Base-by-base conservation (phyloP, 2,329 filamentous ascomycete genomes). In the Penicillium paneum region DNA sequence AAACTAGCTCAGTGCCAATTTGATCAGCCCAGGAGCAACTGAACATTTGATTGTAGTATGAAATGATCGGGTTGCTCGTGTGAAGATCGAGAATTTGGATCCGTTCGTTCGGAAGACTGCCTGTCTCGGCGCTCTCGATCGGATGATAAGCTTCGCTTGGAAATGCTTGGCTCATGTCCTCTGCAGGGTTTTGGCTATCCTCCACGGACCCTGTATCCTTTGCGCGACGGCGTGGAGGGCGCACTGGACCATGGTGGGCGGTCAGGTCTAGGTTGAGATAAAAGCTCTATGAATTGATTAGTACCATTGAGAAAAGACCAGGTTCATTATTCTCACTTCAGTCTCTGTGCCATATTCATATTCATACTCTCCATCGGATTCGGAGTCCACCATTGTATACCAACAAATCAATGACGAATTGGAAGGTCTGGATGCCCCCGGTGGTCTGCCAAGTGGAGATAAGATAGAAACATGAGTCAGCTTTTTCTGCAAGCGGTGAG, bases 71-170 rank as follows among this genome's bases (percentile, higher is more conserved):
- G 45, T 89, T 87, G 2, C 76, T 67, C 1, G 87, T 87, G 71
- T 96, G 88, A 3, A 97, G 79, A 28, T 90, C 91, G n/a, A 94
- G 78, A 47, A 97, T 86, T 67, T 96, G 91, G 6, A 96, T 82
- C 43, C 74, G 70, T 41, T 77, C 71, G 26, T 64, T 56, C 48
- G 54, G 54, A 42, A 57, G 55, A 36, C 55, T 55, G 46, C 60
- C 60, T 39, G 55, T 39, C 48, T 71, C 57, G 49, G 76, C 73
- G 45, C 73, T 74, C 44, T 75, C 73, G 43, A 73, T 67, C 54
- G 72, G 67, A 43, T 69, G 66, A 26, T 75, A 74, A 36, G 75
- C 67, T 28, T 65, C 64, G 38, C 49, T 45, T 13, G 55, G 44
- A 11, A 57, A 54, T 48, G 48, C 26, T 15, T 15, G 28, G 8